phyloP scores from a whole-genome alignment of 306 rosid genomes.

The Dryas octopetala region DNA sequence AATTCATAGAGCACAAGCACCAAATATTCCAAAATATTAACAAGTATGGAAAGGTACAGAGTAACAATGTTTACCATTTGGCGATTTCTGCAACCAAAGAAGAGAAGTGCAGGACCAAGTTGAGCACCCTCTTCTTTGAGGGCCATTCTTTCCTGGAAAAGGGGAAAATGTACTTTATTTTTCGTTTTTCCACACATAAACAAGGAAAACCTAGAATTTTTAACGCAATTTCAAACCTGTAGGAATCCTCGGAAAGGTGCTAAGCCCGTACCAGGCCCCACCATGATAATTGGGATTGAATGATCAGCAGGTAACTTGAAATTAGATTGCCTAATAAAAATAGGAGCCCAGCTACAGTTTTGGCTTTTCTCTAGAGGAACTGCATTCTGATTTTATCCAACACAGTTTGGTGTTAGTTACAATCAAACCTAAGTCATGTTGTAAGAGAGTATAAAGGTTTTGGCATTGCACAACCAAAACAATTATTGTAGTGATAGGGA shows the following conservation, averaged over 20 bases:
- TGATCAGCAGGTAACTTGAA: slow-evolving; percentile 83
- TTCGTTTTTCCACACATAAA: neutral
- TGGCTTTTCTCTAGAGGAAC: slow-evolving; percentile 64
- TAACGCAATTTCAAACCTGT: slow-evolving; percentile 54
- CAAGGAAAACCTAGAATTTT: slow-evolving; percentile 11
- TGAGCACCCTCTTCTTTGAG: slow-evolving; percentile 71
- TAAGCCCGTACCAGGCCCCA: slow-evolving; percentile 98
- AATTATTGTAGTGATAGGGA: slow-evolving; percentile 9
- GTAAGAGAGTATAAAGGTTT: slow-evolving; percentile 9
- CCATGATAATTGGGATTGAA: slow-evolving; percentile 71
- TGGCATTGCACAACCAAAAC: slow-evolving; percentile 10
- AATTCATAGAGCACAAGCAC: slow-evolving; percentile 22
- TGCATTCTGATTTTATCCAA: slow-evolving; percentile 58
- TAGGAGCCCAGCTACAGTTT: slow-evolving; percentile 86
- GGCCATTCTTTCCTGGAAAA: slow-evolving; percentile 74
- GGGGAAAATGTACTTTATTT: slow-evolving; percentile 16
- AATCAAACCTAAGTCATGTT: slow-evolving; percentile 1
- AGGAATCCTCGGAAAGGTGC: slow-evolving; percentile 99
- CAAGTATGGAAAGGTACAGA: neutral
- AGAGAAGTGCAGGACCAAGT: slow-evolving; percentile 79
- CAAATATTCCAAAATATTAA: neutral
- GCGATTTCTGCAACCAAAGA: slow-evolving; percentile 96
- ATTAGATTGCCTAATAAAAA: slow-evolving; percentile 84
- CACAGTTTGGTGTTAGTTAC: slow-evolving; percentile 32
- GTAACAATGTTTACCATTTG: slow-evolving; percentile 51